Conservation (phyloP, 352 stramenopile genomes). For the Pythium chondricola region DNA sequence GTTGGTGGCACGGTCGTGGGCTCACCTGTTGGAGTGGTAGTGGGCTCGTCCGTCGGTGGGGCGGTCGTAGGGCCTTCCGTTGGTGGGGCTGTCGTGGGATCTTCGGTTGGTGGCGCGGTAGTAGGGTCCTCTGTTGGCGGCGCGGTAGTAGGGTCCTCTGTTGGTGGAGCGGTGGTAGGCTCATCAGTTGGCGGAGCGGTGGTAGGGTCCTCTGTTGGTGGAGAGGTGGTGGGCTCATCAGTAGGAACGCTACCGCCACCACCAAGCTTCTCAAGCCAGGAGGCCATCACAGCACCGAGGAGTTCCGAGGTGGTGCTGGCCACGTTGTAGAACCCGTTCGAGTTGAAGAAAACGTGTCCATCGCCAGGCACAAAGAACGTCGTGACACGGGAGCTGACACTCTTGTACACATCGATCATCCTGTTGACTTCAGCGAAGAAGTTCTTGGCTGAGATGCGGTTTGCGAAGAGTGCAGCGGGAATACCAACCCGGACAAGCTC, state of each 20-base stretch:
- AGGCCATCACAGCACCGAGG: neutral
- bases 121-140: neutral
- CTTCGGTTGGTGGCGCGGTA: too few species aligned
- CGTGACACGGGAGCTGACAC: conserved; percentile 24
- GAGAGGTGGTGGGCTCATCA: neutral
- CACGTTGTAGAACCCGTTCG: conserved; percentile 16
- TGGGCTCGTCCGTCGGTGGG: too few species aligned
- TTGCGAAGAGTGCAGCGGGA: conserved; percentile 37
- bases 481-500: conserved; percentile 40
- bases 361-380: conserved; percentile 33
- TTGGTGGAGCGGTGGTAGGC: neutral
- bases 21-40: too few species aligned
- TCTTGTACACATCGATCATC: conserved; percentile 32
- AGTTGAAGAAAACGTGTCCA: conserved; percentile 27
- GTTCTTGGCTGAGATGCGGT: conserved; percentile 39
- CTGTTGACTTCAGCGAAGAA: conserved; percentile 35
- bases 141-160: neutral
- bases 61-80: too few species aligned
- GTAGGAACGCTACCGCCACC: too few species aligned
- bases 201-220: neutral
- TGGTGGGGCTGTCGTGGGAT: too few species aligned
- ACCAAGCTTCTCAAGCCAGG: neutral
- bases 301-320: neutral
- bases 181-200: neutral
- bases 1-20: too few species aligned